phyloP scores from a whole-genome alignment of 106 monocot species.

The Apostasia shenzhenica region DNA sequence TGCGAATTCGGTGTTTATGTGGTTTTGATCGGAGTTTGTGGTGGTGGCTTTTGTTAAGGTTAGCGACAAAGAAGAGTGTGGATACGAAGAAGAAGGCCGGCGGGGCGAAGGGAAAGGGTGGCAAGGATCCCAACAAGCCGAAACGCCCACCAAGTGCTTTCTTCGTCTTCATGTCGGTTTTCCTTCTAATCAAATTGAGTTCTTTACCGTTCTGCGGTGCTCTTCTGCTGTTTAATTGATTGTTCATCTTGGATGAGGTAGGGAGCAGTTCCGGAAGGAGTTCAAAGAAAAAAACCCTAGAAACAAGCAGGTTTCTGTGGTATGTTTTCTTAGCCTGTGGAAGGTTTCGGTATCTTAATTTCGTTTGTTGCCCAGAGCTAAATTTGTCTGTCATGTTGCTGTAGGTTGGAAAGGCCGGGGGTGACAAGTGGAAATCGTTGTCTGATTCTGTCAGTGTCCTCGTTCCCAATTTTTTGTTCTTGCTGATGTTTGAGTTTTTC shows the following conservation, averaged over 20 bases:
- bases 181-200: not conserved
- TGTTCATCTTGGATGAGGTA: conserved; percentile 8
- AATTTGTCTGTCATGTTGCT: not conserved
- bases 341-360: not conserved
- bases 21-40: no score
- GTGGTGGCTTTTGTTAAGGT: not conserved
- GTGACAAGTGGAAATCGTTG: conserved; percentile 54
- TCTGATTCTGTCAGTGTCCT: conserved; percentile 36
- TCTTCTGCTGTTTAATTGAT: not conserved
- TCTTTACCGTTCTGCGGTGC: not conserved
- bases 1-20: not conserved
- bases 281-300: conserved; percentile 75
- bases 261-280: conserved; percentile 76
- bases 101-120: not conserved
- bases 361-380: not conserved
- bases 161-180: conserved; percentile 39
- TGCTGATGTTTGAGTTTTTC: no score
- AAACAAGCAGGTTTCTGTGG: conserved; percentile 64
- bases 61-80: not conserved
- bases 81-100: not conserved
- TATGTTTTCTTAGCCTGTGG: conserved; percentile 15
- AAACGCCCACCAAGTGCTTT: conserved; percentile 27
- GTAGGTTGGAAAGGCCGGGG: conserved; percentile 69
- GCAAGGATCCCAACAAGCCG: conserved; percentile 5
- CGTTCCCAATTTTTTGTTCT: not conserved